Evolutionary conservation across 2,329 filamentous ascomycete species (phyloP).

Genomic region (Aspergillus transmontanensis): DNA sequence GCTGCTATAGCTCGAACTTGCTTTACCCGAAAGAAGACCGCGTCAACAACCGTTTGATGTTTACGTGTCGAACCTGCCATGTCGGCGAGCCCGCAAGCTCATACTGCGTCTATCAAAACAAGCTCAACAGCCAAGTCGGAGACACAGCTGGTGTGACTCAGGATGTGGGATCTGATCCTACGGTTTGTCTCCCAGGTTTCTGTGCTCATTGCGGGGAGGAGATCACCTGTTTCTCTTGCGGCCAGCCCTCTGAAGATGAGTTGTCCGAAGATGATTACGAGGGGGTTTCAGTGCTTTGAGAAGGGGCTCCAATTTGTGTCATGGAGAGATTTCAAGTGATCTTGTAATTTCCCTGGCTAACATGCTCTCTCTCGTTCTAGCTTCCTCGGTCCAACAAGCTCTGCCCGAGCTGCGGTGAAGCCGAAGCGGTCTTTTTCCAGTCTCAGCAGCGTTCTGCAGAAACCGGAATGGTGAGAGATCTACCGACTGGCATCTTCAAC

Average conservation of each 20-base stretch:
- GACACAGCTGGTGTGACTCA: conserved; percentile 97
- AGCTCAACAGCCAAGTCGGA: conserved; percentile 85
- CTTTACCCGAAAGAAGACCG: conserved; percentile 96
- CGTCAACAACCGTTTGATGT: conserved; percentile 80
- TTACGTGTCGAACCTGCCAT: conserved; percentile 92
- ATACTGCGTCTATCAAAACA: conserved; percentile 92
- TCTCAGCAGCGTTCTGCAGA: conserved; percentile 95
- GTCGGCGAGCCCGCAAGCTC: conserved; percentile 85
- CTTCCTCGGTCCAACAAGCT: conserved; percentile 85
- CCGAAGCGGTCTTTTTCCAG: conserved; percentile 97
- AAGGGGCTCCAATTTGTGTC: conserved; percentile 7
- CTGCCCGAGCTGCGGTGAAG: conserved; percentile 82
- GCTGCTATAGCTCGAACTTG: conserved; percentile 76
- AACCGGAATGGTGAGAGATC: conserved; percentile 85
- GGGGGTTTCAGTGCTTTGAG: conserved; percentile 14
- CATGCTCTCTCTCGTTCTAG: conserved; percentile 50
- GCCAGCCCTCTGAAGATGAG: conserved; percentile 33
- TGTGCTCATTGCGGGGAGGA: conserved; percentile 63
- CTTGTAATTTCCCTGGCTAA: conserved; percentile 36
- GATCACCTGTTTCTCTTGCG: conserved; percentile 58
- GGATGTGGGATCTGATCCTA: conserved; percentile 96
- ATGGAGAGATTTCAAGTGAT: conserved; percentile 12
- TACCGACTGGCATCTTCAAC: conserved; percentile 10
- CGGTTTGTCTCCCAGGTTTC: conserved; percentile 74
- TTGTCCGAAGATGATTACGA: conserved; percentile 20